Percentiles rank a stretch among this genome's conserved stretches.
These are phyloP conservation scores for Golubevia pallescens DNA, from an alignment of 1,284 basidiomycete genomes.

Conservation along the genomic window DNA sequence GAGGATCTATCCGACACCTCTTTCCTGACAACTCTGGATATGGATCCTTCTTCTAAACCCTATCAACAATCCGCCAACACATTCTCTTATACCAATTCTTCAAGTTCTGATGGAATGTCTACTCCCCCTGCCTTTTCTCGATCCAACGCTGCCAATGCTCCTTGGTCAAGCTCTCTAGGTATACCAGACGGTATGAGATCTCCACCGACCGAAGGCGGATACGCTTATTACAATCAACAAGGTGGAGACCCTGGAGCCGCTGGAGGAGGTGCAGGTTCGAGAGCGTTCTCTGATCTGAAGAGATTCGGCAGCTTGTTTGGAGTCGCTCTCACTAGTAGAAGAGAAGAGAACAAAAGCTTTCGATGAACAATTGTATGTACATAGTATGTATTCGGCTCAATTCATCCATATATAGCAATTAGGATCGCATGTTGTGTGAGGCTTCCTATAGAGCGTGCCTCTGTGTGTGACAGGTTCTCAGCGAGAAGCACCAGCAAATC, in stretches of 20 bases:
- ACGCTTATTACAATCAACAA: background rate
- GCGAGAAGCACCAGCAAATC: too few relatives aligned
- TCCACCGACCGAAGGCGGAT: background rate
- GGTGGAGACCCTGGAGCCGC: background rate
- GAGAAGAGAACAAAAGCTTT: slow-evolving; percentile 14
- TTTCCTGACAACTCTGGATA: slow-evolving; percentile 3
- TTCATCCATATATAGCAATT: too few relatives aligned
- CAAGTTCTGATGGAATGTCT: background rate
- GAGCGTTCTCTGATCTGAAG: slow-evolving; percentile 43
- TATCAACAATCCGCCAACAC: background rate
- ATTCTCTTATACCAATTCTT: background rate
- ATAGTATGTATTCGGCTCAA: background rate
- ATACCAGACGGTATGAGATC: background rate
- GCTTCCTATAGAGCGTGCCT: too few relatives aligned
- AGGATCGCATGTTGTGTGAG: too few relatives aligned
- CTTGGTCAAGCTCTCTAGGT: background rate
- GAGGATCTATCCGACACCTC: slow-evolving; percentile 6
- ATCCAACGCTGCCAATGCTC: background rate
- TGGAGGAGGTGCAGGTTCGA: slow-evolving; percentile 17
- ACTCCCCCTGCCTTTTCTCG: background rate
- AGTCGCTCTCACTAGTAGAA: slow-evolving; percentile 34
- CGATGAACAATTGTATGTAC: background rate
- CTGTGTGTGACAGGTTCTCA: too few relatives aligned
- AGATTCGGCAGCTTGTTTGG: slow-evolving; percentile 54
- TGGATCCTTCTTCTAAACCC: background rate